A percentile compares a stretch with the other conserved stretches of the same genome.
phyloP scores from a whole-genome alignment of 345 rosid species.

The Mallotus nudiflorus region DNA sequence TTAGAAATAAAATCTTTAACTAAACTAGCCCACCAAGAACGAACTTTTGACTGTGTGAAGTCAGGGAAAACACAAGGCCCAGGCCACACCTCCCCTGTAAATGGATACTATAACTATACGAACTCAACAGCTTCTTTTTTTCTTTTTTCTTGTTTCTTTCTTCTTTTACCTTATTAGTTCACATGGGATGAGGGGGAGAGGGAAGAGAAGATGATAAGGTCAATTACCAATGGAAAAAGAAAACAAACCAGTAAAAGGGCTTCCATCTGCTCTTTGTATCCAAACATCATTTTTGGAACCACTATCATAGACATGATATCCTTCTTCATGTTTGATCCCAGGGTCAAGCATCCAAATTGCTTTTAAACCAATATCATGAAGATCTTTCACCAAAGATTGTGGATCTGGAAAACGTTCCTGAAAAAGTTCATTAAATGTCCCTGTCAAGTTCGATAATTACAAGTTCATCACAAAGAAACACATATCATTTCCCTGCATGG shows the following conservation, averaged over 20 bases:
- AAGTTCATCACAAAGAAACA: neutral
- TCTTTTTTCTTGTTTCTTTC: neutral
- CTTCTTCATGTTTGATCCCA: constrained; percentile 79
- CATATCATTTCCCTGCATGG: neutral
- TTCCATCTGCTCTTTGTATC: constrained; percentile 68
- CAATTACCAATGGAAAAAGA: constrained; percentile 4
- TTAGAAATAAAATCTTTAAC: constrained; percentile 74
- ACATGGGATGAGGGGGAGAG: too few relatives aligned
- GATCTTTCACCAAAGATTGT: constrained; percentile 54
- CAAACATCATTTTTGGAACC: constrained; percentile 65
- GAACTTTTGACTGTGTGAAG: constrained; percentile 69
- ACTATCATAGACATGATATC: constrained; percentile 63
- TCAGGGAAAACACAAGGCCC: constrained; percentile 92
- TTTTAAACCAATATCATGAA: constrained; percentile 68
- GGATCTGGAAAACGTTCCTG: constrained; percentile 78
- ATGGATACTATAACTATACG: constrained; percentile 17
- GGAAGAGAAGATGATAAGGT: constrained; percentile 5
- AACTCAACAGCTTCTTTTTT: neutral
- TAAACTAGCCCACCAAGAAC: constrained; percentile 85
- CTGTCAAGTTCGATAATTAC: neutral
- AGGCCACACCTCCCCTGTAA: constrained; percentile 93
- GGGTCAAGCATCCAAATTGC: constrained; percentile 98
- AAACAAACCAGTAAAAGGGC: constrained; percentile 57
- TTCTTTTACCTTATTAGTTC: too few relatives aligned
- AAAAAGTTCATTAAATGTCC: constrained; percentile 13